Conservation (phyloP, 257 asterid genomes). For the Fraxinus americana region DNA sequence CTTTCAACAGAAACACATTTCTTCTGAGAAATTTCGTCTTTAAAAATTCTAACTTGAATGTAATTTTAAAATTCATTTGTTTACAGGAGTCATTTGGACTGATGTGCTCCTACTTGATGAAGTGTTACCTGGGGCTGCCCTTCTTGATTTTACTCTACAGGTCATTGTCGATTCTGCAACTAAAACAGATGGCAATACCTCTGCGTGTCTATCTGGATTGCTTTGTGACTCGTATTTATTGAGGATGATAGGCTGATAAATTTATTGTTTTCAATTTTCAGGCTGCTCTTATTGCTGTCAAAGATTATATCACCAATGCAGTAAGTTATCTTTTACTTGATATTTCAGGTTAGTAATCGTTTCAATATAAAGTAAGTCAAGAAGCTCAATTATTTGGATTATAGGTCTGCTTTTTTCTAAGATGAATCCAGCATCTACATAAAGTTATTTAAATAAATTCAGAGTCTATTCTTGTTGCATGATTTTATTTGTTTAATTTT, state of each 20-base stretch:
- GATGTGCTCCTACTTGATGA: slow-evolving; percentile 87
- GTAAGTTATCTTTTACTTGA: slow-evolving; percentile 59
- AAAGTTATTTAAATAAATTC: neutral
- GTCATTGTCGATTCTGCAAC: slow-evolving; percentile 34
- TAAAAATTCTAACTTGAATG: slow-evolving; percentile 8
- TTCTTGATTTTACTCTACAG: slow-evolving; percentile 65
- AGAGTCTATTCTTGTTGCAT: neutral
- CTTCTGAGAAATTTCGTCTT: slow-evolving; percentile 12
- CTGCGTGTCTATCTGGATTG: slow-evolving; percentile 28
- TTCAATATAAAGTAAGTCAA: slow-evolving; percentile 7
- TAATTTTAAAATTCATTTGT: neutral
- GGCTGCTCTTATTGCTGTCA: slow-evolving; percentile 75
- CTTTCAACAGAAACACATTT: slow-evolving; percentile 10
- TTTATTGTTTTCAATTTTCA: slow-evolving; percentile 43
- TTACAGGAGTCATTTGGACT: slow-evolving; percentile 80
- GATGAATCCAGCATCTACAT: neutral
- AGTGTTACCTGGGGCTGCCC: slow-evolving; percentile 87
- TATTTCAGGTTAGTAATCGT: slow-evolving; percentile 70
- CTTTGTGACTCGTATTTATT: slow-evolving; percentile 5
- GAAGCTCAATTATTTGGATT: slow-evolving; percentile 5
- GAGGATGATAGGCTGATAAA: slow-evolving; percentile 23
- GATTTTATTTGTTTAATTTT: neutral
- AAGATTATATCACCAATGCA: slow-evolving; percentile 61
- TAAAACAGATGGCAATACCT: slow-evolving; percentile 20
- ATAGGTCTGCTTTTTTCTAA: neutral